These are phyloP conservation scores for Fusarium liriodendri DNA, from an alignment of 2,329 filamentous ascomycete genomes.

Conservation along the genomic window DNA sequence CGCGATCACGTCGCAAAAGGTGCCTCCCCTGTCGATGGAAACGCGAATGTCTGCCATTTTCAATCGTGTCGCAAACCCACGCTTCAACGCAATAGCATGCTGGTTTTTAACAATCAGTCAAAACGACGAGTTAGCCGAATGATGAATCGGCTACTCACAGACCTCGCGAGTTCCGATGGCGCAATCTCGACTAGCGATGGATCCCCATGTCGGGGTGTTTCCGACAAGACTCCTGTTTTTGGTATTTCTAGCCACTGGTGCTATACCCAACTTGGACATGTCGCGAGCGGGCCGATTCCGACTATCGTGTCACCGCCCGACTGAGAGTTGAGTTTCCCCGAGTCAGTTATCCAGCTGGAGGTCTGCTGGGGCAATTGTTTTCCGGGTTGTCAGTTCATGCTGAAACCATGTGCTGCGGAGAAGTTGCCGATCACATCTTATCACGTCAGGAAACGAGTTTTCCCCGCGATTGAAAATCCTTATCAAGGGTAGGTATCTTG, in stretches of 20 bases:
- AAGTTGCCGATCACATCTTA: background rate
- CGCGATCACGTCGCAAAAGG: slow-evolving; percentile 78
- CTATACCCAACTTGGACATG: background rate
- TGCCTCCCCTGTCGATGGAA: slow-evolving; percentile 71
- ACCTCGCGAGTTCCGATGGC: background rate
- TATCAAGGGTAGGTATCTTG: background rate
- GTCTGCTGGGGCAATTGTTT: background rate
- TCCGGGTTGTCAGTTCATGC: background rate
- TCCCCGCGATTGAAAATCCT: background rate
- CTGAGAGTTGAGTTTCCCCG: background rate
- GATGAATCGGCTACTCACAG: background rate
- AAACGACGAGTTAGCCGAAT: background rate
- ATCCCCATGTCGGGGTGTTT: background rate
- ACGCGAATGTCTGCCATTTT: slow-evolving; percentile 41
- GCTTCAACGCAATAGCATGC: background rate
- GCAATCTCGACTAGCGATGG: background rate
- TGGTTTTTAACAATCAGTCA: slow-evolving; percentile 6
- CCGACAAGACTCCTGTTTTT: background rate
- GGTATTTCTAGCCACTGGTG: background rate
- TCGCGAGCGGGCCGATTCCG: background rate
- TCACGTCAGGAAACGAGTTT: background rate
- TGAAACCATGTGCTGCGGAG: background rate
- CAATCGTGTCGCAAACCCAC: background rate
- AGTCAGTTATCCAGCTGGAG: background rate
- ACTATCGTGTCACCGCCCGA: background rate